Evolutionary conservation across 306 rosid genomes (phyloP).

Genomic region (Herpetospermum pedunculosum): DNA sequence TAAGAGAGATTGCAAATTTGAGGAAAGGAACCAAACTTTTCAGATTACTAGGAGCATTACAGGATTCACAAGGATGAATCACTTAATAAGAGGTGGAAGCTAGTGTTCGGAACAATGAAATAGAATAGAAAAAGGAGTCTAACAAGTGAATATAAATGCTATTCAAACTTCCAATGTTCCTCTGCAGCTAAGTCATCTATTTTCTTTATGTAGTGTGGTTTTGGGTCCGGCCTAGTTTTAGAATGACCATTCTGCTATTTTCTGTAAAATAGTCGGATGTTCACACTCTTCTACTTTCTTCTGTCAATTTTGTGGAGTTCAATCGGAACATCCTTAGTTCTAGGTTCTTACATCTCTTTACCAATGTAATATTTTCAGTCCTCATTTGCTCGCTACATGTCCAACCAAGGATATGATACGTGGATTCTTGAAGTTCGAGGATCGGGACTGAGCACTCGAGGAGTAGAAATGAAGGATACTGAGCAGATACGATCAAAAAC

Average conservation of each 20-base stretch:
- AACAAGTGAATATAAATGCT: background rate
- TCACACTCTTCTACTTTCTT: background rate
- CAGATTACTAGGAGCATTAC: background rate
- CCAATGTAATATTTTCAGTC: conserved; percentile 32
- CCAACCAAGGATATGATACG: conserved; percentile 75
- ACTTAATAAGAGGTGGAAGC: background rate
- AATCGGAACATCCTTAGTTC: background rate
- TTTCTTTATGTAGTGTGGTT: background rate
- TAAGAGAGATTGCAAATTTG: too few relatives aligned
- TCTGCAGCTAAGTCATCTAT: background rate
- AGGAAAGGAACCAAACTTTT: background rate
- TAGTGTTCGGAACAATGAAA: background rate
- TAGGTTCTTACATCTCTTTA: background rate
- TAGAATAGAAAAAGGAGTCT: background rate
- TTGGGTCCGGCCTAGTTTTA: background rate
- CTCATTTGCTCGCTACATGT: conserved; percentile 81
- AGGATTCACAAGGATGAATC: background rate
- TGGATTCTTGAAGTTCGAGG: conserved; percentile 94
- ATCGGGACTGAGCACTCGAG: conserved; percentile 54
- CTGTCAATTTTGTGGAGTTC: background rate
- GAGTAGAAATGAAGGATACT: conserved; percentile 19
- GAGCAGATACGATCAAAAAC: background rate
- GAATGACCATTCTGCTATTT: background rate
- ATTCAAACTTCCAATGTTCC: background rate
- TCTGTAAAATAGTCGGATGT: background rate